These are phyloP conservation scores for Botryotinia globosa DNA, from an alignment of 2,329 filamentous ascomycete species.

Conservation along the genomic window DNA sequence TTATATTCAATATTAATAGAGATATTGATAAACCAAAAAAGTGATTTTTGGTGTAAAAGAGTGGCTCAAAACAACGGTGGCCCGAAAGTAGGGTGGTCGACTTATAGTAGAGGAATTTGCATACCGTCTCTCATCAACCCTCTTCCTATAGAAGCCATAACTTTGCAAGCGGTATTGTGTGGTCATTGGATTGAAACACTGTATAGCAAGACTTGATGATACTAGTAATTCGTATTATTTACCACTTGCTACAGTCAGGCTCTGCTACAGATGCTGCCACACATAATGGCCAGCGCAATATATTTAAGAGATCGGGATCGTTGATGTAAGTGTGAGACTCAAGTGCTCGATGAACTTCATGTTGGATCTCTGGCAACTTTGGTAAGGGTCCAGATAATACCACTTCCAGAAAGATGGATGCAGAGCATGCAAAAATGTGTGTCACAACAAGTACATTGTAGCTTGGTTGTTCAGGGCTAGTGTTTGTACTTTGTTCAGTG, in stretches of 20 bases:
- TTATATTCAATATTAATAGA: too few species aligned
- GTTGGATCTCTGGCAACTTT: not conserved
- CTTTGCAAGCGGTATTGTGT: too few species aligned
- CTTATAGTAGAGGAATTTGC: too few species aligned
- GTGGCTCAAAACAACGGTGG: too few species aligned
- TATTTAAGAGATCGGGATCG: not conserved
- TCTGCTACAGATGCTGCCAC: constrained; percentile 1
- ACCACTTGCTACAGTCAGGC: not conserved
- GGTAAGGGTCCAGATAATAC: not conserved
- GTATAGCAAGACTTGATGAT: too few species aligned
- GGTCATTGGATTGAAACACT: too few species aligned
- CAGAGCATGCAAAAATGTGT: not conserved
- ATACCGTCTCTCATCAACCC: too few species aligned
- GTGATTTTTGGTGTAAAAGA: too few species aligned
- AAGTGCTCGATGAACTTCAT: not conserved
- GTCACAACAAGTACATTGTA: not conserved
- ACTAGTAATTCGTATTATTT: too few species aligned
- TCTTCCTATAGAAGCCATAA: too few species aligned
- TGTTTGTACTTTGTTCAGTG: not conserved
- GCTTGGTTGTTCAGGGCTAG: not conserved
- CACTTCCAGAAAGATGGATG: not conserved
- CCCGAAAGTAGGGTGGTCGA: too few species aligned
- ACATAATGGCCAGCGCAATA: not conserved
- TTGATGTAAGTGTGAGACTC: not conserved
- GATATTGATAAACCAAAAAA: too few species aligned